Evolutionary conservation across 257 asterid species (phyloP), one percentile per base, ranked within the genome.

Genomic region (Scutellaria baicalensis): DNA sequence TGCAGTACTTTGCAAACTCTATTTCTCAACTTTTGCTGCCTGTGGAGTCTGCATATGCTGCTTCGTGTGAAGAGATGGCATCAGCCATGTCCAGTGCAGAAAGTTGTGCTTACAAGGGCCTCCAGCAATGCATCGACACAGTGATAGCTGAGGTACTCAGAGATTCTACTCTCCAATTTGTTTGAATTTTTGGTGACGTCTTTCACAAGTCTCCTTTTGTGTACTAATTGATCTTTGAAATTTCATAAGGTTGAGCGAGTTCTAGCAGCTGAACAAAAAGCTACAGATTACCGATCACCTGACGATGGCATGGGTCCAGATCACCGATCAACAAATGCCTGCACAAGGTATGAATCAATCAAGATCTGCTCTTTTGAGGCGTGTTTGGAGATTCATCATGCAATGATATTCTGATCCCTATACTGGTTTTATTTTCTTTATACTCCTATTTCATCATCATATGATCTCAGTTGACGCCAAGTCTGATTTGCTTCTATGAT

Each of bases 61-160:
- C 99, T 73, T 70, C 96, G 35, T 92, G 92, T 66, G 97, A 94
- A 86, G 99, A 94, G 84, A 94, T 94, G 99, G 88, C 97, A 59
- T 75, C 97, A 55, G 87, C 99, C 21, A 85, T 94, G 97, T 85
- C 99, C 72, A 85, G 80, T 77, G 99, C 97, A 38, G 99, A 94
- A 82, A 89, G 92, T 78, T 88, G 93, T 76, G 97, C 97, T 64
- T 80, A 88, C 85, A 94, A 92, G 87, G 99, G 99, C 54, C 97
- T 94, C 78, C 96, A 94, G 63, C 99, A 86, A 71, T 94, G 99
- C 81, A 89, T 94, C 70, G 97, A 91, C 33, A 88, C 97, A 54
- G 96, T 94, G 75, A 89, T 94, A 89, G 93, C 97, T 51, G 99
- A 94, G 96, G 97, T 94, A 72, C 59, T 42, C 27, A 23, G 0